phyloP scores from a whole-genome alignment of 2,329 filamentous ascomycete species.

The Sclerotinia glacialis region DNA sequence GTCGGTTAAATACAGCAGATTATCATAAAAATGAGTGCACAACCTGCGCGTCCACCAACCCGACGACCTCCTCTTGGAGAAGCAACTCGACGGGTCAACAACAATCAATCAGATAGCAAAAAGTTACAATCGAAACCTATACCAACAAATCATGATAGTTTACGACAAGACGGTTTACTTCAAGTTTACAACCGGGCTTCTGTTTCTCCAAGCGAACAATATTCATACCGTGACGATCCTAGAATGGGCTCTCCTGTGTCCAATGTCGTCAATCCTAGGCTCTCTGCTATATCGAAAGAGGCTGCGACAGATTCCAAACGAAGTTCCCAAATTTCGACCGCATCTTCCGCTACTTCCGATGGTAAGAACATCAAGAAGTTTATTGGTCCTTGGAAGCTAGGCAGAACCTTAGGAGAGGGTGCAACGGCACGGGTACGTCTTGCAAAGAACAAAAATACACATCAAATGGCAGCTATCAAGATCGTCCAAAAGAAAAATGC shows the following conservation, averaged over 20 bases:
- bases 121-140: conserved; percentile 25
- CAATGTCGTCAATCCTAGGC: conserved; percentile 38
- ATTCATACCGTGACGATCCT: conserved; percentile 23
- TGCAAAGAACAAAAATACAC: conserved; percentile 74
- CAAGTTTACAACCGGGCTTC: conserved; percentile 24
- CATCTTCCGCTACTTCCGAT: conserved; percentile 41
- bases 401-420: conserved; percentile 83
- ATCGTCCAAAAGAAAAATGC: conserved; percentile 85
- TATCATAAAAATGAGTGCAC: conserved; percentile 29
- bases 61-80: conserved; percentile 39
- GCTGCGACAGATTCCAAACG: conserved; percentile 40
- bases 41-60: conserved; percentile 32
- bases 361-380: conserved; percentile 56
- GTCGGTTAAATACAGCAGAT: background rate
- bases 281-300: conserved; percentile 40
- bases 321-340: conserved; percentile 43
- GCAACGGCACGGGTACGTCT: conserved; percentile 85
- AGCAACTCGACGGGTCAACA: conserved; percentile 38
- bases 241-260: conserved; percentile 34
- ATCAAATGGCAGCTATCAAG: conserved; percentile 86
- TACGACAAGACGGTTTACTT: conserved; percentile 28
- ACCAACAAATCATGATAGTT: conserved; percentile 35
- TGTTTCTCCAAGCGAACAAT: conserved; percentile 23
- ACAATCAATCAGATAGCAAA: conserved; percentile 27
- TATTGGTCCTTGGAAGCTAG: conserved; percentile 91